A percentile compares a stretch with the other conserved stretches of the same genome.
phyloP scores from a whole-genome alignment of 345 rosid species.

The Lepidium aucheri region DNA sequence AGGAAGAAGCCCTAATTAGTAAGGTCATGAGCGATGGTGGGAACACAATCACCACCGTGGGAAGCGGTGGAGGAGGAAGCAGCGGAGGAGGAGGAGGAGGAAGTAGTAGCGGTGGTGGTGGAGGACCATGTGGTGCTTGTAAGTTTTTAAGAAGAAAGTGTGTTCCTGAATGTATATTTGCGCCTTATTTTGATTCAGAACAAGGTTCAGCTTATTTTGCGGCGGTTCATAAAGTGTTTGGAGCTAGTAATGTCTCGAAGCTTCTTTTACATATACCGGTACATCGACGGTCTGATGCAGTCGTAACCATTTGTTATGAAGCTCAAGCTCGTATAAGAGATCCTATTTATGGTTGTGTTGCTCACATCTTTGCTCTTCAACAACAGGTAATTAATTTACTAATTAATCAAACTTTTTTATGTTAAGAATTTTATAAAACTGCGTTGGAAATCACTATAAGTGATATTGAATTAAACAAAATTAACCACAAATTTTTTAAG shows the following conservation, averaged over 20 bases:
- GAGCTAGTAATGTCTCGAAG: slow-evolving; percentile 92
- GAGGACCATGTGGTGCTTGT: slow-evolving; percentile 90
- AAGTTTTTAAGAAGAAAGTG: slow-evolving; percentile 81
- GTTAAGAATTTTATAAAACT: background rate
- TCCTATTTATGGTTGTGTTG: slow-evolving; percentile 83
- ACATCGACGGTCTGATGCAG: slow-evolving; percentile 63
- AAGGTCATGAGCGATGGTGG: slow-evolving; percentile 44
- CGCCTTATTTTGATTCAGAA: slow-evolving; percentile 81
- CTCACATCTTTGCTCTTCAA: slow-evolving; percentile 74
- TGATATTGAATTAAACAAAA: too few species aligned
- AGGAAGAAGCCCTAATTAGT: background rate
- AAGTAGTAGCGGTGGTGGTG: slow-evolving; percentile 23
- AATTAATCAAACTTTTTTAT: background rate
- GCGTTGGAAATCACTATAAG: slow-evolving; percentile 11
- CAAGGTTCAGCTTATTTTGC: slow-evolving; percentile 85
- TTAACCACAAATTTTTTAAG: background rate
- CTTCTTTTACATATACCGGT: slow-evolving; percentile 59
- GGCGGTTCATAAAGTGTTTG: slow-evolving; percentile 79
- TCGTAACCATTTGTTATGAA: slow-evolving; percentile 69
- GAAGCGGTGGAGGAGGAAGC: slow-evolving; percentile 16
- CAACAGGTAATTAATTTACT: slow-evolving; percentile 45
- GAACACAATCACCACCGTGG: slow-evolving; percentile 39
- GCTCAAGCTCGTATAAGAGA: slow-evolving; percentile 72
- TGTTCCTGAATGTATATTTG: slow-evolving; percentile 69
- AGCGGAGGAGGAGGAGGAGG: slow-evolving; percentile 23